Evolutionary conservation across 495 filamentous ascomycete species (phyloP).

Genomic region (Pseudomonodictys pantanalensis): DNA sequence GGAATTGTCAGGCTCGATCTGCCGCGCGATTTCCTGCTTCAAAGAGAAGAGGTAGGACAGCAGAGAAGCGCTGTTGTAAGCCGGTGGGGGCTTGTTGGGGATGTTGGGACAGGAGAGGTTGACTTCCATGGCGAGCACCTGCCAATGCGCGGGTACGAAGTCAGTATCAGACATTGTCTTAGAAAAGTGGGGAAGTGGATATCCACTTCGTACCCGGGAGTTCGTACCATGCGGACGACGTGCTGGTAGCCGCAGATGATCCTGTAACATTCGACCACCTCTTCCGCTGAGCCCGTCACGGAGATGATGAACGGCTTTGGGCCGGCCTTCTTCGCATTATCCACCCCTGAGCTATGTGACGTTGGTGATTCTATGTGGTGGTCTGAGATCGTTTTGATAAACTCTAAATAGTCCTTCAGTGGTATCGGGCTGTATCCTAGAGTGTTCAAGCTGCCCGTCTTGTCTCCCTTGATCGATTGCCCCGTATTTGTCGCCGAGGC

Average conservation of each 20-base stretch:
- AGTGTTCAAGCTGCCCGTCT: constrained; percentile 44
- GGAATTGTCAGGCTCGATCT: not conserved
- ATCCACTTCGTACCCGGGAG: too few relatives aligned
- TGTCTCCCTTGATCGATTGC: not conserved
- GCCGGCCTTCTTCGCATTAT: not conserved
- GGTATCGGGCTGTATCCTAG: constrained; percentile 46
- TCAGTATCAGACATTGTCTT: too few relatives aligned
- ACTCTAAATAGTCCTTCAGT: constrained; percentile 39
- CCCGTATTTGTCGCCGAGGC: constrained; percentile 5
- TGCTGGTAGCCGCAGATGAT: constrained; percentile 28
- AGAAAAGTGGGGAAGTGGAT: too few relatives aligned
- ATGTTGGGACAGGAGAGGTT: constrained; percentile 78
- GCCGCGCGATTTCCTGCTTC: constrained; percentile 9
- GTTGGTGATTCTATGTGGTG: not conserved
- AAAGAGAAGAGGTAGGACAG: constrained; percentile 48
- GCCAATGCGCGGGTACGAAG: too few relatives aligned
- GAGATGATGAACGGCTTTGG: constrained; percentile 64
- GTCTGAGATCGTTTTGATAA: constrained; percentile 34
- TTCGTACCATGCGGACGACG: constrained; percentile 40
- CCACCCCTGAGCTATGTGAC: not conserved
- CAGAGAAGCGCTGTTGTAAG: constrained; percentile 53
- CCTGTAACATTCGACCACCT: constrained; percentile 50
- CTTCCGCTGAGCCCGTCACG: constrained; percentile 57
- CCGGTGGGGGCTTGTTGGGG: constrained; percentile 60
- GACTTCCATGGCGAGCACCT: constrained; percentile 62